These are phyloP conservation scores for Aspergillus amoenus DNA, from an alignment of 2,329 filamentous ascomycete species.

Conservation along the genomic window DNA sequence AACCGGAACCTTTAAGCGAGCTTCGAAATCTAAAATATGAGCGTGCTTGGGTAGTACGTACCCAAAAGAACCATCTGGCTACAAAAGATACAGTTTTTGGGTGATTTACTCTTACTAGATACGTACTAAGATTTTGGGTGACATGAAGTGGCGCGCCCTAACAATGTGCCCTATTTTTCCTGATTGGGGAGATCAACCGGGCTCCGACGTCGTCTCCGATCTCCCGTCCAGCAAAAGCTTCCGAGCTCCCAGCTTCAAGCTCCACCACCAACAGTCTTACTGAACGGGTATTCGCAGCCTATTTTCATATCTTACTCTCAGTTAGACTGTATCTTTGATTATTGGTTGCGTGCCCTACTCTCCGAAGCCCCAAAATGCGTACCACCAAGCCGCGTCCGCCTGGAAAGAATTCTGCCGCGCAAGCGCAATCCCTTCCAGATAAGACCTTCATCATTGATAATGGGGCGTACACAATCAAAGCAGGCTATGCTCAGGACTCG, in stretches of 20 bases:
- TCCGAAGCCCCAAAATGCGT: conserved; percentile 24
- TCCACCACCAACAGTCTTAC: conserved; percentile 1
- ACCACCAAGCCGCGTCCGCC: conserved; percentile 36
- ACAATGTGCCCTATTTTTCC: conserved; percentile 24
- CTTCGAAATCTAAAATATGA: not conserved
- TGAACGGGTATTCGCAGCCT: not conserved
- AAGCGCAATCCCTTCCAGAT: conserved; percentile 53
- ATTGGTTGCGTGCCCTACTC: not conserved
- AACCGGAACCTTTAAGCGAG: not conserved
- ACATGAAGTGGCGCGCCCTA: conserved; percentile 17
- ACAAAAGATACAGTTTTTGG: not conserved
- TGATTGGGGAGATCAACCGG: conserved; percentile 13
- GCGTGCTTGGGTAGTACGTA: not conserved
- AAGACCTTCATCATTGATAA: conserved; percentile 89
- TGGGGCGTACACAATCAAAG: conserved; percentile 87
- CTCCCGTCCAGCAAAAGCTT: conserved; percentile 10
- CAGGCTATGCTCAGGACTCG: conserved; percentile 65
- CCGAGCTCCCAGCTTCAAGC: conserved; percentile 10
- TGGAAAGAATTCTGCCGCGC: conserved; percentile 54
- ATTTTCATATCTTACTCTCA: not conserved
- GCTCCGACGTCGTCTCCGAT: conserved; percentile 12
- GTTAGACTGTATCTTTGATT: not conserved
- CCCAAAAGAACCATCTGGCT: not conserved
- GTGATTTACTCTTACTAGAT: not conserved
- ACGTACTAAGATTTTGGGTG: too few species aligned